Evolutionary conservation across 2,329 filamentous ascomycete species (phyloP).

Genomic region (Aurifilum marmelostoma): DNA sequence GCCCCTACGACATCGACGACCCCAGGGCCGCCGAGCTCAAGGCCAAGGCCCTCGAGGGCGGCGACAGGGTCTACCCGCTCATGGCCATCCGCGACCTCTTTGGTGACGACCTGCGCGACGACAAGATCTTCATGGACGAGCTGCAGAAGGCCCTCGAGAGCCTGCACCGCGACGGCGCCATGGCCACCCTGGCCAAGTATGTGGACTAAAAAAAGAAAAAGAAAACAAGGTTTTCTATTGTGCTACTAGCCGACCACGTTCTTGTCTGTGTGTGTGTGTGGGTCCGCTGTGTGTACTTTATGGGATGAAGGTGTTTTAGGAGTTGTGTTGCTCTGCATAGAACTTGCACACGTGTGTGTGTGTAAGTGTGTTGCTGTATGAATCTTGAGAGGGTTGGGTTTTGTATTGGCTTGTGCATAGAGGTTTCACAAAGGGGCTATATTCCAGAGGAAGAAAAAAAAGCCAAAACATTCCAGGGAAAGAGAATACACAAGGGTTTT

Average conservation of each 20-base stretch:
- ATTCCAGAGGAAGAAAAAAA: background rate
- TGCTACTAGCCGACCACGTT: too few species aligned
- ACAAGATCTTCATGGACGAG: conserved; percentile 52
- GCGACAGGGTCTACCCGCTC: conserved; percentile 45
- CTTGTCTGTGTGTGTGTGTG: background rate
- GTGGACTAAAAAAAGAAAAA: conserved; percentile 38
- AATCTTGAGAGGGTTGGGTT: background rate
- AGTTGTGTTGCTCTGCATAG: background rate
- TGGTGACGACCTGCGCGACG: conserved; percentile 53
- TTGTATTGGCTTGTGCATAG: background rate
- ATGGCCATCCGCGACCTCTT: conserved; percentile 52
- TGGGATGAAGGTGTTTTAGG: background rate
- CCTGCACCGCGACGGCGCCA: conserved; percentile 50
- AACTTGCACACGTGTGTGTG: too few species aligned
- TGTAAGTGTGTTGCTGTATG: too few species aligned
- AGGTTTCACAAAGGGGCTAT: background rate
- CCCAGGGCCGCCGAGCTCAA: conserved; percentile 53
- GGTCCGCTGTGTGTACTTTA: too few species aligned
- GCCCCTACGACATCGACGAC: conserved; percentile 48
- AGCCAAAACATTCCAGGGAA: background rate
- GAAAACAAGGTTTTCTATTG: too few species aligned
- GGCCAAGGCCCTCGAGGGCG: conserved; percentile 48
- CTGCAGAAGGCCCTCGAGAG: conserved; percentile 51
- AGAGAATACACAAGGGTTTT: background rate
- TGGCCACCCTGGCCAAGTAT: conserved; percentile 55